phyloP scores from a whole-genome alignment of 78 protist species.

The Protostelium mycophagum region DNA sequence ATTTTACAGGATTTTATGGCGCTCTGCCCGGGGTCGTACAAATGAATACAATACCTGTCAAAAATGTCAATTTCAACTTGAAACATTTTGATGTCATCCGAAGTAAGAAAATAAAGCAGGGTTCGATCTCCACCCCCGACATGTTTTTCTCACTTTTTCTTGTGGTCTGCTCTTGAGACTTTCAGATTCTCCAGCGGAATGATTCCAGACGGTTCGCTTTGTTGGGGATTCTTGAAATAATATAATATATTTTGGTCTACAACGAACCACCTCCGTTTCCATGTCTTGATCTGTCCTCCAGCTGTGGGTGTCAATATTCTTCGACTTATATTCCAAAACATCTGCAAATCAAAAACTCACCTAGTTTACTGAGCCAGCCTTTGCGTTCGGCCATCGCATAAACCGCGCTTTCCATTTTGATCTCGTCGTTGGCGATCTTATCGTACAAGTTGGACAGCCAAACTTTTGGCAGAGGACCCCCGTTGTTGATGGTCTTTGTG shows the following conservation, averaged over 20 bases:
- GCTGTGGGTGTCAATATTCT: background rate
- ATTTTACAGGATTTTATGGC: conserved; percentile 63
- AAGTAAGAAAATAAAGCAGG: background rate
- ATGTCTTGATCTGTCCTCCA: conserved; percentile 61
- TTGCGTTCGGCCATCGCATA: conserved; percentile 52
- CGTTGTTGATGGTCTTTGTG: conserved; percentile 56
- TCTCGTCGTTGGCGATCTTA: conserved; percentile 56
- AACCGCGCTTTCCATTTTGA: conserved; percentile 61
- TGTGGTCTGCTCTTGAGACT: conserved; percentile 25
- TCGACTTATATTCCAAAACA: background rate
- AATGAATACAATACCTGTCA: conserved; percentile 19
- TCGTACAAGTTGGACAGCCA: conserved; percentile 67
- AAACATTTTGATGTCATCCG: background rate
- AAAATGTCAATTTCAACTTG: background rate
- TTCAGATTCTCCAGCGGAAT: conserved; percentile 60
- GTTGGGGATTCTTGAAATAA: conserved; percentile 62
- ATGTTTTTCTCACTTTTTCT: conserved; percentile 9
- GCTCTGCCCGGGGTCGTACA: conserved; percentile 28
- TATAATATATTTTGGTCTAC: conserved; percentile 53
- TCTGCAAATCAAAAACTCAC: conserved; percentile 1
- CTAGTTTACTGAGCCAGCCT: conserved; percentile 72
- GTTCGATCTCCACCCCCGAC: background rate
- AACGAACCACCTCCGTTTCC: conserved; percentile 73
- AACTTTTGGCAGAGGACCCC: conserved; percentile 48
- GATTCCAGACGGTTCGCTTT: conserved; percentile 63